Evolutionary conservation across 139 green algal species (phyloP).

Genomic region (Tetraselmis striata): DNA sequence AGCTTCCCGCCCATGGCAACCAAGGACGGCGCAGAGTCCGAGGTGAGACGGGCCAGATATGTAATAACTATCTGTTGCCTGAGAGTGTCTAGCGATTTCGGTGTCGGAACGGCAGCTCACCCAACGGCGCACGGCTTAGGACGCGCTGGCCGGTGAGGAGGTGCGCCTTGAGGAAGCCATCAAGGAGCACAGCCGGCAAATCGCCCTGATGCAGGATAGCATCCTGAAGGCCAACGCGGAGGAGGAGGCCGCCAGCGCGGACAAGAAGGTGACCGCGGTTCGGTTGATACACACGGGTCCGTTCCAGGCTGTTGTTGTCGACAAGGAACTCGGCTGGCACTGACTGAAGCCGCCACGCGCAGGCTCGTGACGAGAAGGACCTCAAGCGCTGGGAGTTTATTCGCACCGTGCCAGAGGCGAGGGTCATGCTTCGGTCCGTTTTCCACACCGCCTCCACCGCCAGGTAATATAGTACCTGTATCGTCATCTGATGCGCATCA

Average conservation of each 20-base stretch:
- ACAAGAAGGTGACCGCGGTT: neutral
- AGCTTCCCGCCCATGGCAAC: neutral
- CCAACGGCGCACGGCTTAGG: constrained; percentile 8
- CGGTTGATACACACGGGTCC: too few relatives aligned
- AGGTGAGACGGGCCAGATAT: neutral
- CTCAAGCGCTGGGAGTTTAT: neutral
- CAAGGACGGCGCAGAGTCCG: neutral
- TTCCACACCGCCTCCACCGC: neutral
- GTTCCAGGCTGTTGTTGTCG: too few relatives aligned
- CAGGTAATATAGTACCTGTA: too few relatives aligned
- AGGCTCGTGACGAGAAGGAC: neutral
- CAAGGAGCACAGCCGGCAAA: constrained; percentile 36
- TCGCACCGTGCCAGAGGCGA: neutral
- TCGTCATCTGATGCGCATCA: too few relatives aligned
- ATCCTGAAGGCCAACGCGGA: constrained; percentile 55
- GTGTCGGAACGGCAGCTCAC: too few relatives aligned
- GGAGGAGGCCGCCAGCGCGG: constrained; percentile 45
- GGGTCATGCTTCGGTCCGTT: neutral
- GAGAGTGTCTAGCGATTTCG: too few relatives aligned
- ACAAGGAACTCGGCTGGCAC: too few relatives aligned
- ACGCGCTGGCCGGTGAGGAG: constrained; percentile 27
- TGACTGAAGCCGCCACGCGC: too few relatives aligned
- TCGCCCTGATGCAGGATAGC: constrained; percentile 37
- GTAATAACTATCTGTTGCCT: too few relatives aligned
- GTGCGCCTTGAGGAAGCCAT: constrained; percentile 2